Conservation (phyloP, 164 flowering plant species). For the Annona cherimola region DNA sequence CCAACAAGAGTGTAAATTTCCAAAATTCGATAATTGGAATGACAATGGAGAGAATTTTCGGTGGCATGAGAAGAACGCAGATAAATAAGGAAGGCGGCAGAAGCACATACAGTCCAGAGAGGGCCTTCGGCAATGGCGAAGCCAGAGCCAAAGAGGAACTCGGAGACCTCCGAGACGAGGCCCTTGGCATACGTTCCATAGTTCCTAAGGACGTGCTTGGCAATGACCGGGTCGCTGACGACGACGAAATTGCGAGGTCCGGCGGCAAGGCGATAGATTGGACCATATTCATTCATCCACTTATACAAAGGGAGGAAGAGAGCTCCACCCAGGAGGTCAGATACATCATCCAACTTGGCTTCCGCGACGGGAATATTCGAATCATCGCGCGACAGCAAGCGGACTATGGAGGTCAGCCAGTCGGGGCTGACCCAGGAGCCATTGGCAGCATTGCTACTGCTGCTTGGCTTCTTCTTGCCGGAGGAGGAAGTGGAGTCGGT, state of each 20-base stretch:
- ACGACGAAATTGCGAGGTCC: slow-evolving; percentile 83
- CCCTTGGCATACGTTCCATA: slow-evolving; percentile 81
- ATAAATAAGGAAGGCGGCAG: background rate
- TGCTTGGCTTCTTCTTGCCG: background rate
- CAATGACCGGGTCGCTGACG: slow-evolving; percentile 88
- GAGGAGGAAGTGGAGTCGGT: slow-evolving; percentile 14
- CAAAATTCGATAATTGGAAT: background rate
- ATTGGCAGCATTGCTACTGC: background rate
- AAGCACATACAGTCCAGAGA: slow-evolving; percentile 72
- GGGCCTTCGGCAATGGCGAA: slow-evolving; percentile 93
- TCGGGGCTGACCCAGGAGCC: slow-evolving; percentile 90
- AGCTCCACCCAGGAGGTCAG: slow-evolving; percentile 86
- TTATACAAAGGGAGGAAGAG: slow-evolving; percentile 78
- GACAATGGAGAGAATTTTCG: background rate
- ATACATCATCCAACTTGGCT: slow-evolving; percentile 84
- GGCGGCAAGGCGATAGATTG: slow-evolving; percentile 80
- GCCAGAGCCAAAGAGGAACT: slow-evolving; percentile 87
- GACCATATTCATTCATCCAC: slow-evolving; percentile 85
- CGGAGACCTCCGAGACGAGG: slow-evolving; percentile 84
- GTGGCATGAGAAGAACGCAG: background rate
- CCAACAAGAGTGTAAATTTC: background rate
- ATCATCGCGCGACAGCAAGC: slow-evolving; percentile 39
- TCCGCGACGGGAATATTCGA: slow-evolving; percentile 77
- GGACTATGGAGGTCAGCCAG: slow-evolving; percentile 73
- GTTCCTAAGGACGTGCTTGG: slow-evolving; percentile 77